A percentile compares a stretch with the other conserved stretches of the same genome.
Evolutionary conservation across 306 rosid species (phyloP).

Genomic region (Vigna unguiculata): DNA sequence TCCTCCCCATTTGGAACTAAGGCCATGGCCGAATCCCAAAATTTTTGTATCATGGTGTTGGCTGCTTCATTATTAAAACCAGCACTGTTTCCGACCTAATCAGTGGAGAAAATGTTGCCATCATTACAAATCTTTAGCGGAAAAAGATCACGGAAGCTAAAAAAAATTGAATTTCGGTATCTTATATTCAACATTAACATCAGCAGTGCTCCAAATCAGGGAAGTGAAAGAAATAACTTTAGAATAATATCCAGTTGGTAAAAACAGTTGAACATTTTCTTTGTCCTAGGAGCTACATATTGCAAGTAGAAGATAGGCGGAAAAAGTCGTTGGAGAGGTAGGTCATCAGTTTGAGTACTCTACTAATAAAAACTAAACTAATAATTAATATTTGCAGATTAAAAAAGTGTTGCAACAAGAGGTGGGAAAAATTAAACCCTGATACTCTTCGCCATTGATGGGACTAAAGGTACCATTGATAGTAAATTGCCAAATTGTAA

Average conservation of each 20-base stretch:
- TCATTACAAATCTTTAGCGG: slow-evolving; percentile 7
- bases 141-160: background rate
- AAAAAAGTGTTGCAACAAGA: background rate
- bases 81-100: slow-evolving; percentile 78
- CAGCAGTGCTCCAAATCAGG: slow-evolving; percentile 7
- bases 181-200: slow-evolving; percentile 22
- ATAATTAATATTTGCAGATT: too few relatives aligned
- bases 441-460: background rate
- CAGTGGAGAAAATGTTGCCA: slow-evolving; percentile 35
- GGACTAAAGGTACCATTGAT: background rate
- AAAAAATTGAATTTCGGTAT: background rate
- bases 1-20: slow-evolving; percentile 69
- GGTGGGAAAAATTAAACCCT: background rate
- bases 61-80: slow-evolving; percentile 72
- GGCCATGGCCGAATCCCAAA: slow-evolving; percentile 99
- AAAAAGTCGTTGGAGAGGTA: too few relatives aligned
- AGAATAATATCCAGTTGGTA: slow-evolving; percentile 2
- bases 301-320: background rate
- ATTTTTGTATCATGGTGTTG: slow-evolving; percentile 81
- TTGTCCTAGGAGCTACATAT: background rate
- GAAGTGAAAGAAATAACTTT: background rate
- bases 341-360: too few relatives aligned
- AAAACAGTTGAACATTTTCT: slow-evolving; percentile 2
- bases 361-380: too few relatives aligned
- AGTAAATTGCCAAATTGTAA: background rate